Conservation (phyloP, 192 early-diverging fungal species). For the Gaertneriomyces sp. region DNA sequence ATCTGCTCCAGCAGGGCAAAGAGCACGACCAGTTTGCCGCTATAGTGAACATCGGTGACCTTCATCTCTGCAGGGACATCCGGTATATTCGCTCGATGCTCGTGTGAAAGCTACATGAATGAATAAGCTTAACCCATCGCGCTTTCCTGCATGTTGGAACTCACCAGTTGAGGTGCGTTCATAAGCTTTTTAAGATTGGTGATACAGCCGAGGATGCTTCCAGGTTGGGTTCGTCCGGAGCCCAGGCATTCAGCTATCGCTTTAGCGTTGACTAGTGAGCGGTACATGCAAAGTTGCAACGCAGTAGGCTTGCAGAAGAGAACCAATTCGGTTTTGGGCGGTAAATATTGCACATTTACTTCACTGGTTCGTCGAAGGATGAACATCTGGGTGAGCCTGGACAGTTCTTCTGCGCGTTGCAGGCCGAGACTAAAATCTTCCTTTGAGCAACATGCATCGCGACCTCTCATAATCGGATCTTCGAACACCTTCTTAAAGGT, state of each 20-base stretch:
- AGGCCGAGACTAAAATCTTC: slow-evolving; percentile 31
- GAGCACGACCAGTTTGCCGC: slow-evolving; percentile 30
- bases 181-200: slow-evolving; percentile 37
- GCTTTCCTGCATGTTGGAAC: neutral
- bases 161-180: slow-evolving; percentile 34
- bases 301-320: slow-evolving; percentile 49
- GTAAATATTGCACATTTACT: slow-evolving; percentile 51
- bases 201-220: slow-evolving; percentile 45
- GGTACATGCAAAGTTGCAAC: slow-evolving; percentile 38
- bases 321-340: slow-evolving; percentile 56
- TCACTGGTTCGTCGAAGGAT: slow-evolving; percentile 57
- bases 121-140: neutral
- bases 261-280: slow-evolving; percentile 11
- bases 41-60: neutral
- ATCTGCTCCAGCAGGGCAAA: slow-evolving; percentile 15
- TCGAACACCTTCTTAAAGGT: slow-evolving; percentile 33
- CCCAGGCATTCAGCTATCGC: slow-evolving; percentile 6
- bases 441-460: slow-evolving; percentile 22
- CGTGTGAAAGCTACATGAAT: no score
- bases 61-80: no score
- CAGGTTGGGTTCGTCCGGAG: slow-evolving; percentile 16
- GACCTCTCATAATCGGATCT: slow-evolving; percentile 33
- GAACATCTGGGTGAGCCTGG: slow-evolving; percentile 45
- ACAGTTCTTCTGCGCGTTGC: slow-evolving; percentile 29
- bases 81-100: no score